Evolutionary conservation across 371 early-diverging fungal genomes (phyloP).

Genomic region (Parasitella parasitica): DNA sequence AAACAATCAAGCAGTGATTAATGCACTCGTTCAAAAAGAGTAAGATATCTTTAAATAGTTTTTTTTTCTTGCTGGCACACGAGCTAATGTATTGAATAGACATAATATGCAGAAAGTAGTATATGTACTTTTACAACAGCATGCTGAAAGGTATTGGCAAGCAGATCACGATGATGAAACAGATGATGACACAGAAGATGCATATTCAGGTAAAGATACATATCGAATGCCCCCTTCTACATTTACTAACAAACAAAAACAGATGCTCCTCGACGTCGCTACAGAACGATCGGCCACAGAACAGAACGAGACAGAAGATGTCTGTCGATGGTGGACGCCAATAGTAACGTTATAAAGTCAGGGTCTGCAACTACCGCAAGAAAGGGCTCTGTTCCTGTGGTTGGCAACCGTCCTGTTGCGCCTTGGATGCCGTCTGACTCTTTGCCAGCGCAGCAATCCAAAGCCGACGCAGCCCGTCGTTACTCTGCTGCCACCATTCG

Average conservation of each 20-base stretch:
- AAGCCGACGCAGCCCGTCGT: constrained; percentile 12
- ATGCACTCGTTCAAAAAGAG: constrained; percentile 46
- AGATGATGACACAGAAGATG: constrained; percentile 25
- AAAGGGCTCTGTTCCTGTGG: not conserved
- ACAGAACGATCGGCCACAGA: constrained; percentile 31
- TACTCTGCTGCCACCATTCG: constrained; percentile 22
- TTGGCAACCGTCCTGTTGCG: constrained; percentile 11
- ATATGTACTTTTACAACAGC: constrained; percentile 48
- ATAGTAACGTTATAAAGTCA: not conserved
- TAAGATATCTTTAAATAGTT: constrained; percentile 16
- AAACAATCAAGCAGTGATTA: constrained; percentile 33
- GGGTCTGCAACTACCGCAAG: constrained; percentile 1
- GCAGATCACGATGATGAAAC: constrained; percentile 43
- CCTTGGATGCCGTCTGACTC: constrained; percentile 27
- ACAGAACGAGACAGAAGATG: constrained; percentile 37
- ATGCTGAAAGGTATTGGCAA: constrained; percentile 51
- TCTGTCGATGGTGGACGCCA: constrained; percentile 34
- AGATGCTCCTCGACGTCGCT: constrained; percentile 29
- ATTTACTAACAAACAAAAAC: not conserved
- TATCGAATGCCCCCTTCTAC: not conserved
- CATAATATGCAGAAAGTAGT: constrained; percentile 57
- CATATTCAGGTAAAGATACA: constrained; percentile 13
- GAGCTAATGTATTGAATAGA: constrained; percentile 13
- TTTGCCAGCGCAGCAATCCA: not conserved
- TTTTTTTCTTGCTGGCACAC: not conserved